phyloP scores from a whole-genome alignment of 2,329 filamentous ascomycete genomes.

The Coniochaeta sp. region DNA sequence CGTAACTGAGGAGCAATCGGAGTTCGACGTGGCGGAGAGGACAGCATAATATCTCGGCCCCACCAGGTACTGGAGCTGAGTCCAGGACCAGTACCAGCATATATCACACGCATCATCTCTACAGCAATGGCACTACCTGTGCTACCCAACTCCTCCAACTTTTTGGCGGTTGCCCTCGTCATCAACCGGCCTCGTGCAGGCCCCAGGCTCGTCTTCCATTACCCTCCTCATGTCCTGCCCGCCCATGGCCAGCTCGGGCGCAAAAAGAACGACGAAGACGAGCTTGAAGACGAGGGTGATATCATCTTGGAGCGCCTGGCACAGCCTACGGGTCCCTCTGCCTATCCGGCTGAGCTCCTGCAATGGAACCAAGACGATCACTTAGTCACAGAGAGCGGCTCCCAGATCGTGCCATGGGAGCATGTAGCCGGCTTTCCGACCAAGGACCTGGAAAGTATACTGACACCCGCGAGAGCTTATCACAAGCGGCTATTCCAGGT shows the following conservation, averaged over 20 bases:
- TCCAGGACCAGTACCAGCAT: neutral
- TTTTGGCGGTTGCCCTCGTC: conserved; percentile 66
- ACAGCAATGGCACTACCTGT: conserved; percentile 37
- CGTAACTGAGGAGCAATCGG: neutral
- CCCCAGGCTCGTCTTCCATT: conserved; percentile 79
- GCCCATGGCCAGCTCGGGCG: conserved; percentile 28
- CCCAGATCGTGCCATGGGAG: conserved; percentile 60
- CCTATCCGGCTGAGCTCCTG: conserved; percentile 29
- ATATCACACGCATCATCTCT: neutral
- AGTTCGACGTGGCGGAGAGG: neutral
- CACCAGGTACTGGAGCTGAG: neutral
- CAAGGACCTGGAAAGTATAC: conserved; percentile 70
- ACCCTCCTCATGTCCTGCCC: conserved; percentile 54
- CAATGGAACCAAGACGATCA: conserved; percentile 47
- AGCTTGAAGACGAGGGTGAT: conserved; percentile 43
- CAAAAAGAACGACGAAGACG: conserved; percentile 22
- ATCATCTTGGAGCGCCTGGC: conserved; percentile 38
- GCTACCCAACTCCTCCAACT: conserved; percentile 45
- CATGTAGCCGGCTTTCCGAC: conserved; percentile 65
- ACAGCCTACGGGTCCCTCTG: conserved; percentile 24
- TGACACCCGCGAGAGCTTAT: conserved; percentile 68
- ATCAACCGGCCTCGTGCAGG: conserved; percentile 70
- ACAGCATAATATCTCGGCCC: neutral
- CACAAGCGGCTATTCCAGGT: conserved; percentile 80
- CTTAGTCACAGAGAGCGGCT: conserved; percentile 45